Evolutionary conservation across 768 basidiomycete species (phyloP).

Genomic region (Strobilomyces echinocephalus): DNA sequence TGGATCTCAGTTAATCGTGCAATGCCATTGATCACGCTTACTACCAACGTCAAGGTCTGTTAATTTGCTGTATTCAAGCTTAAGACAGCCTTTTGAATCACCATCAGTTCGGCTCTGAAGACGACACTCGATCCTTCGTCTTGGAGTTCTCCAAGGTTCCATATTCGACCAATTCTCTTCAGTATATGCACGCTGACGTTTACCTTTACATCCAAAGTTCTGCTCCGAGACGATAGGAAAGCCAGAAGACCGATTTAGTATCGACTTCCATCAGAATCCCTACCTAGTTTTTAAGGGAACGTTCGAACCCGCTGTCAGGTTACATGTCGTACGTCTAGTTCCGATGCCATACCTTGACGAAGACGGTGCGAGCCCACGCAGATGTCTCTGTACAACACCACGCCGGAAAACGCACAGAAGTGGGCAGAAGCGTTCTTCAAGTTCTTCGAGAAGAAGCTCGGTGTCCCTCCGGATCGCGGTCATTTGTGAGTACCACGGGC

Average conservation of each 20-base stretch:
- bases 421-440: conserved; percentile 53
- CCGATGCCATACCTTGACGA: not conserved
- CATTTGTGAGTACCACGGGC: conserved; percentile 42
- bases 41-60: conserved; percentile 26
- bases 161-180: too few species aligned
- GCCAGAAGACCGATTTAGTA: conserved; percentile 47
- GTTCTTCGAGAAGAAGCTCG: conserved; percentile 50
- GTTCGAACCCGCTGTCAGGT: conserved; percentile 56
- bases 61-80: not conserved
- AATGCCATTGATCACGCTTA: conserved; percentile 34
- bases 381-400: conserved; percentile 55
- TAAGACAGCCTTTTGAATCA: not conserved
- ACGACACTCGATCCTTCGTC: not conserved
- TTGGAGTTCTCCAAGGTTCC: not conserved
- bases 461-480: conserved; percentile 45
- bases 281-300: conserved; percentile 52
- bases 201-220: conserved; percentile 16
- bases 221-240: conserved; percentile 48
- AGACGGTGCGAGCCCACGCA: conserved; percentile 18
- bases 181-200: too few species aligned
- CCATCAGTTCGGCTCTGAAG: conserved; percentile 1
- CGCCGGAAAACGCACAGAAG: conserved; percentile 39
- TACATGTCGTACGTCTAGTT: conserved; percentile 20
- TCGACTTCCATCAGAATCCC: conserved; percentile 51
- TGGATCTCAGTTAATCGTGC: not conserved